A percentile compares a stretch with the other conserved stretches of the same genome.
Conservation (phyloP, 2,329 filamentous ascomycete species). For the Neobulgaria alba region DNA sequence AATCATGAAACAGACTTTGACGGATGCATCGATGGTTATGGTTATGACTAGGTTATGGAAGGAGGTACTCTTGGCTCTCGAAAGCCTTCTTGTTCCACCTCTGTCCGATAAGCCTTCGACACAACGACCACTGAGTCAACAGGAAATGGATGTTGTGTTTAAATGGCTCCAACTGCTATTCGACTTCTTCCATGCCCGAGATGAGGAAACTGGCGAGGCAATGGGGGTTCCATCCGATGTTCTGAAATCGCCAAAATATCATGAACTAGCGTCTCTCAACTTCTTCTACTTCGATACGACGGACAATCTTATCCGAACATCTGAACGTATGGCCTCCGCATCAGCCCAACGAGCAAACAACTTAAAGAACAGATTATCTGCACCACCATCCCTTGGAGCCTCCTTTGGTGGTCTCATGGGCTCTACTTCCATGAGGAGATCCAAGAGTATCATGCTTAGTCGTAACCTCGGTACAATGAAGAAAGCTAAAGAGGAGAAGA, state of each 20-base stretch:
- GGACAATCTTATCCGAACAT: constrained; percentile 86
- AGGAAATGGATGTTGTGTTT: constrained; percentile 91
- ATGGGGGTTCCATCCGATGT: constrained; percentile 85
- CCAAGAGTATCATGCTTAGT: constrained; percentile 84
- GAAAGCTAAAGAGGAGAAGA: constrained; percentile 90
- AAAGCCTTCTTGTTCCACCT: constrained; percentile 82
- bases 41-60: constrained; percentile 99
- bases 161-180: constrained; percentile 88
- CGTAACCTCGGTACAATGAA: constrained; percentile 94
- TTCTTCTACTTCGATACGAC: constrained; percentile 98
- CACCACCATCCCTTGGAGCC: constrained; percentile 48
- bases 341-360: constrained; percentile 68
- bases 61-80: constrained; percentile 86
- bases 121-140: constrained; percentile 73
- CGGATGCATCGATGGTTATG: constrained; percentile 91
- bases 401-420: constrained; percentile 53
- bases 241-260: constrained; percentile 94
- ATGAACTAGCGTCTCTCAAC: constrained; percentile 90
- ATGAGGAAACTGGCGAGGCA: constrained; percentile 74
- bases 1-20: constrained; percentile 96
- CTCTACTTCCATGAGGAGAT: constrained; percentile 56
- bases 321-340: constrained; percentile 87
- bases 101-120: constrained; percentile 88
- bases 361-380: constrained; percentile 57
- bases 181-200: constrained; percentile 88